phyloP scores from a whole-genome alignment of 106 monocot genomes.

The Alisma plantagoaquatica region DNA sequence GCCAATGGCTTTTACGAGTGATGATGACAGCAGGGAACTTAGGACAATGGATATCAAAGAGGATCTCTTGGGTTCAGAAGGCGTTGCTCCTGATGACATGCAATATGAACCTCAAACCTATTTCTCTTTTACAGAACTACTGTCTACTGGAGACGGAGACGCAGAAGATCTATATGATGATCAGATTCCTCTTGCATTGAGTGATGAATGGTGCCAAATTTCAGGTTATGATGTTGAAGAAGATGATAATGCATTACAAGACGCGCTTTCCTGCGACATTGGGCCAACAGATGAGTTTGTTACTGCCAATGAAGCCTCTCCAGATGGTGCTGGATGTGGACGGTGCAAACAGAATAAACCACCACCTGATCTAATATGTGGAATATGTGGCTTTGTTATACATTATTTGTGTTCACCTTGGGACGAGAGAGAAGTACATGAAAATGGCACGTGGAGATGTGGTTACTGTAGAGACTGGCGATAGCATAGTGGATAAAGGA shows the following conservation, averaged over 20 bases:
- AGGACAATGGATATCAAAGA: constrained; percentile 4
- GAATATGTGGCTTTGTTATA: constrained; percentile 35
- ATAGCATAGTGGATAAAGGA: too few relatives aligned
- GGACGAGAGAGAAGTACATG: constrained; percentile 24
- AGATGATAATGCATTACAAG: background rate
- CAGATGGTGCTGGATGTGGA: constrained; percentile 22
- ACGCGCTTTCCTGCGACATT: background rate
- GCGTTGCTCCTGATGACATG: constrained; percentile 17
- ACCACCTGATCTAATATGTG: constrained; percentile 42
- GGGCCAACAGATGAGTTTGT: background rate
- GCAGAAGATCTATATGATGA: constrained; percentile 8
- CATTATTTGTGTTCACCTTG: constrained; percentile 71
- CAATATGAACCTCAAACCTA: constrained; percentile 91
- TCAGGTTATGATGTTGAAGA: background rate
- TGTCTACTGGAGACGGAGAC: constrained; percentile 40
- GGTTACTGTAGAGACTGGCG: constrained; percentile 58
- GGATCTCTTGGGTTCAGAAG: too few relatives aligned
- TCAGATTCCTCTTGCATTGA: constrained; percentile 16
- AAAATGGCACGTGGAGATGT: constrained; percentile 45
- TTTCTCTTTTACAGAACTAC: constrained; percentile 74
- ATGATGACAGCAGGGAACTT: constrained; percentile 1
- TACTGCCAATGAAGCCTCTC: background rate
- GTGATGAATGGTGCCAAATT: constrained; percentile 3
- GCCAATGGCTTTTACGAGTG: constrained; percentile 18
- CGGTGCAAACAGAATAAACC: constrained; percentile 40